A percentile compares a stretch with the other conserved stretches of the same genome.
Evolutionary conservation across 2,329 filamentous ascomycete species (phyloP).

Genomic region (Talaromyces sp.): DNA sequence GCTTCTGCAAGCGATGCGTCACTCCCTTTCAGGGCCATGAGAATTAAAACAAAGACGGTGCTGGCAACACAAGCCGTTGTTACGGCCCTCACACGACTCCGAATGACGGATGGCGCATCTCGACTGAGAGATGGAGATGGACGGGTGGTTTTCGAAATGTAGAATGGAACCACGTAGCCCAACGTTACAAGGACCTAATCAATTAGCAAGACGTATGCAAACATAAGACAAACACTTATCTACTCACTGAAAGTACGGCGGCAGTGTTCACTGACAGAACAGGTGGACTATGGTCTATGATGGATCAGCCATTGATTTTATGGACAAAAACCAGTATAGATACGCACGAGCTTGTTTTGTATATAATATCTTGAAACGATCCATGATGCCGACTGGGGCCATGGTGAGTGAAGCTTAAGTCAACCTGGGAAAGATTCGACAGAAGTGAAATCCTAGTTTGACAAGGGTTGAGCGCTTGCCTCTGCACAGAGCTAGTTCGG

Average conservation of each 20-base stretch:
- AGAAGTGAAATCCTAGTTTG: not conserved
- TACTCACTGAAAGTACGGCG: constrained; percentile 39
- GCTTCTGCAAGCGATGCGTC: constrained; percentile 51
- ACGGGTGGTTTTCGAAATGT: constrained; percentile 73
- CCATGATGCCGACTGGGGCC: constrained; percentile 33
- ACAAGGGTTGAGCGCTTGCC: not conserved
- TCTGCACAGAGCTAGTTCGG: not conserved
- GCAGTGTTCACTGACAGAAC: constrained; percentile 25
- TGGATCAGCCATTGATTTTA: not conserved
- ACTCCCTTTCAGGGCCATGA: constrained; percentile 55
- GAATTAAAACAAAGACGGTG: constrained; percentile 61
- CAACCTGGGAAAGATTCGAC: not conserved
- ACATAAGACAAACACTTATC: not conserved
- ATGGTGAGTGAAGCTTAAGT: constrained; percentile 22
- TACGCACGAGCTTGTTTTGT: constrained; percentile 29
- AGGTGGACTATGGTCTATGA: constrained; percentile 13
- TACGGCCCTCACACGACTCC: constrained; percentile 76
- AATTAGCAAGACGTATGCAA: constrained; percentile 11
- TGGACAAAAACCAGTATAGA: constrained; percentile 9
- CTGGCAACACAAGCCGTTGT: constrained; percentile 69
- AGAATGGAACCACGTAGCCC: constrained; percentile 86
- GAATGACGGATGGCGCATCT: constrained; percentile 86
- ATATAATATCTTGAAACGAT: constrained; percentile 33
- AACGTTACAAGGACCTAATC: constrained; percentile 72
- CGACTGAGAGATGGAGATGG: constrained; percentile 75